phyloP scores from a whole-genome alignment of 176 grass and related monocot genomes.

The Miscanthus lutarioriparius region DNA sequence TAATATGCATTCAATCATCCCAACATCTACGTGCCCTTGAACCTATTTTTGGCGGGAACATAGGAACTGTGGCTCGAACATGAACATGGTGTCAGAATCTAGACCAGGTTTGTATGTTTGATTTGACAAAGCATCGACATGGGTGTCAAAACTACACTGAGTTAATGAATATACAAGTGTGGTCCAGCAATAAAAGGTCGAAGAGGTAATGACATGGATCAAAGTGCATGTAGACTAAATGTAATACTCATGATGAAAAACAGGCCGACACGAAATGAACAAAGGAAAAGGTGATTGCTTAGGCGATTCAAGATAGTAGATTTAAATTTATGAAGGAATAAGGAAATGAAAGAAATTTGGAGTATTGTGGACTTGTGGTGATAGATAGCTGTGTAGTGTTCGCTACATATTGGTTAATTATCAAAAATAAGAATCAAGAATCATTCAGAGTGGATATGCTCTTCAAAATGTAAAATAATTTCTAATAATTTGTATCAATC shows the following conservation, averaged over 20 bases:
- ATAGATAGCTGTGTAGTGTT: conserved; percentile 8
- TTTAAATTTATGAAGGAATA: not conserved
- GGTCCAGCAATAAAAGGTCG: not conserved
- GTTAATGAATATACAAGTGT: not conserved
- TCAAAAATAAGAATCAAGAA: conserved; percentile 2
- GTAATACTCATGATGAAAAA: not conserved
- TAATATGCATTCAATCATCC: not conserved
- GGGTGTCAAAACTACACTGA: not conserved
- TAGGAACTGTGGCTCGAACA: not conserved
- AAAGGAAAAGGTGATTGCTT: not conserved
- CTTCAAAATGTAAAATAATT: conserved; percentile 6
- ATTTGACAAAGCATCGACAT: not conserved
- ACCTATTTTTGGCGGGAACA: not conserved
- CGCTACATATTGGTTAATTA: conserved; percentile 9
- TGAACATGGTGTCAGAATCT: not conserved
- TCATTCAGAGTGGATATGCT: not conserved
- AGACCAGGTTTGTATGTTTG: not conserved
- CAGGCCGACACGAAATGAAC: not conserved
- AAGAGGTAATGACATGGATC: not conserved
- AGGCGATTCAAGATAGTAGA: not conserved
- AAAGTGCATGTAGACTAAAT: not conserved
- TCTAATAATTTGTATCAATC: not conserved
- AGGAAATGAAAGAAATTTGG: not conserved
- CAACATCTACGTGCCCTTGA: not conserved
- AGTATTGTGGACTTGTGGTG: not conserved